Percentiles rank a stretch among this genome's conserved stretches.
These are phyloP conservation scores for Akanthomyces lecanii DNA, from an alignment of 2,329 filamentous ascomycete genomes.

Conservation along the genomic window DNA sequence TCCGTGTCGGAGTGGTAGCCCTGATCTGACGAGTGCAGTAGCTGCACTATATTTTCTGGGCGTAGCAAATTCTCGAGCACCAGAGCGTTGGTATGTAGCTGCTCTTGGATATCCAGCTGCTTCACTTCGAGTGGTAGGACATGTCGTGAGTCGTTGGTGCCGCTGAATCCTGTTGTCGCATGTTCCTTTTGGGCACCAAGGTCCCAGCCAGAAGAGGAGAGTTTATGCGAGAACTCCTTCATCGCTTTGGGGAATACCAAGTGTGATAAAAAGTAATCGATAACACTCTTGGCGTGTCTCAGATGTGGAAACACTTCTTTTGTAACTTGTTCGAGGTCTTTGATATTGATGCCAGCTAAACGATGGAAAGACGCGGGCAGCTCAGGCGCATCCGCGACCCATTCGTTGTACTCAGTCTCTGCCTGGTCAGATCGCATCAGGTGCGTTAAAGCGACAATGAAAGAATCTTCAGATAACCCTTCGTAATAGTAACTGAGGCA, in stretches of 20 bases:
- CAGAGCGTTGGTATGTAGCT: slow-evolving; percentile 64
- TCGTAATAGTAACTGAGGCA: slow-evolving; percentile 53
- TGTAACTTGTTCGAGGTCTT: slow-evolving; percentile 46
- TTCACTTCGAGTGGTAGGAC: slow-evolving; percentile 53
- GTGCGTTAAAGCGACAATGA: slow-evolving; percentile 41
- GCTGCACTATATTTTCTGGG: slow-evolving; percentile 43
- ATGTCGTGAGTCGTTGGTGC: slow-evolving; percentile 60
- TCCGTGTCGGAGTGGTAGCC: slow-evolving; percentile 25
- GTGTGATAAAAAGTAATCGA: slow-evolving; percentile 60
- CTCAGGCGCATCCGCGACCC: slow-evolving; percentile 35
- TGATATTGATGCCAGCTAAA: slow-evolving; percentile 53
- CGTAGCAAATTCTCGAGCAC: slow-evolving; percentile 58
- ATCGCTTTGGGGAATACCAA: slow-evolving; percentile 59
- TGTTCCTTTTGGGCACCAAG: slow-evolving; percentile 45
- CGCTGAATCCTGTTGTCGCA: slow-evolving; percentile 63
- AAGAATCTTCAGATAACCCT: slow-evolving; percentile 48
- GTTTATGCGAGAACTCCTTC: slow-evolving; percentile 59
- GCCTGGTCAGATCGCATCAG: slow-evolving; percentile 43
- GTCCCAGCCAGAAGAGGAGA: slow-evolving; percentile 66
- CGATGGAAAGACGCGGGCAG: slow-evolving; percentile 37
- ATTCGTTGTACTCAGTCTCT: slow-evolving; percentile 45
- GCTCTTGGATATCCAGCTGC: slow-evolving; percentile 24
- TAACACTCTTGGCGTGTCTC: slow-evolving; percentile 45
- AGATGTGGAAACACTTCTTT: slow-evolving; percentile 50
- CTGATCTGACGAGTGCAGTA: neutral